phyloP scores from a whole-genome alignment of 1,284 basidiomycete species.

The Trichosporon inkin region DNA sequence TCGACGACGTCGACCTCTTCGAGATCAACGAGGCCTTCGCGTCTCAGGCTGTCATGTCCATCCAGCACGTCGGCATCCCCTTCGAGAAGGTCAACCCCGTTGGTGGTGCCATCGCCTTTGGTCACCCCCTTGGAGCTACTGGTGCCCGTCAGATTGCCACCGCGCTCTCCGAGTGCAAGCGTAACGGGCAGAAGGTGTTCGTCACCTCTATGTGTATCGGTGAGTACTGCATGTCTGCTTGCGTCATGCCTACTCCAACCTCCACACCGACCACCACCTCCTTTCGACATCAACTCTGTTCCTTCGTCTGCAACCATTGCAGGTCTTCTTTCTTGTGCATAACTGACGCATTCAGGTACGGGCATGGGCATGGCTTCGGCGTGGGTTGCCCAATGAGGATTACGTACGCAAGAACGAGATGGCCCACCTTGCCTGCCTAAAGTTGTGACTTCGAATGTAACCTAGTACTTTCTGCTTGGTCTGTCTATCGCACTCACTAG shows the following conservation, averaged over 20 bases:
- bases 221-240: neutral
- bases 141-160: slow-evolving; percentile 82
- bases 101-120: slow-evolving; percentile 65
- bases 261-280: neutral
- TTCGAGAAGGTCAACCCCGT: slow-evolving; percentile 82
- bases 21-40: slow-evolving; percentile 90
- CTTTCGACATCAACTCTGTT: neutral
- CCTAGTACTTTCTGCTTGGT: too few relatives aligned
- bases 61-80: slow-evolving; percentile 67
- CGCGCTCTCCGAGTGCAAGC: slow-evolving; percentile 69
- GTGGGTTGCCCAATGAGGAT: too few relatives aligned
- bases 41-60: slow-evolving; percentile 77
- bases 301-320: neutral
- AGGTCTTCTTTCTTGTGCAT: neutral
- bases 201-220: slow-evolving; percentile 30
- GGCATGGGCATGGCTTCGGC: neutral
- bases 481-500: too few relatives aligned
- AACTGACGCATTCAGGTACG: neutral
- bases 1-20: slow-evolving; percentile 81
- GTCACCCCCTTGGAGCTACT: slow-evolving; percentile 56
- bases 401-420: too few relatives aligned
- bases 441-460: too few relatives aligned
- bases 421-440: too few relatives aligned
- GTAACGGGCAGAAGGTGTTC: slow-evolving; percentile 72
- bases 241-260: neutral